Evolutionary conservation across 2,329 filamentous ascomycete species (phyloP), one percentile per base, ranked within the genome.

Genomic region (Cladosporium sp.): DNA sequence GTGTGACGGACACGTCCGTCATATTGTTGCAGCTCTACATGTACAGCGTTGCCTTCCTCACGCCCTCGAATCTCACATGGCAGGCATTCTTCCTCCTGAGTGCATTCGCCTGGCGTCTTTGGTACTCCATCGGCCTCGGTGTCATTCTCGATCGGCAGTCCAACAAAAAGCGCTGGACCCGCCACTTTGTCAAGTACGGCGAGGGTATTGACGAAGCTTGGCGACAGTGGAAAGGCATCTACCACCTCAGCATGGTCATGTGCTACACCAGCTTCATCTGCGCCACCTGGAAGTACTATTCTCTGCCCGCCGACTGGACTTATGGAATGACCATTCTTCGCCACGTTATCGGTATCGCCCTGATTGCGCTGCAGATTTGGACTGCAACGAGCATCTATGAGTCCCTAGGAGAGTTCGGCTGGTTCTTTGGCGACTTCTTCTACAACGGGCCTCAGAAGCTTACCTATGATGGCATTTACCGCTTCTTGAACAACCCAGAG

Each of bases 401-500:
- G 43, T 94, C 89, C 2, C 81, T 98, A 0, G 93, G 93, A 50
- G 93, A 98, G 64, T 98, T 97, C 62, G 93, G 93, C 60, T 98
- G 92, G 92, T 97, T 97, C 75, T 97, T 91, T 64, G 93, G 93
- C 15, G 93, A 98, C 67, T 98, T 97, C 75, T 97, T 98, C 77
- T 96, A 93, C 65, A 89, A 96, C 54, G 45, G 45, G 9, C 85
- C 48, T 15, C 39, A 50, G 13, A 95, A 93, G 70, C 77, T 97
- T 54, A 97, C 88, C 0, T 98, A 98, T 70, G 90, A 86, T 59
- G 94, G 92, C 55, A 98, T 98, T 62, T 98, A 98, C 69, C 89
- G 93, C 41, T 98, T 95, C 71, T 76, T 98, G 58, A 98, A 98
- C 73, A 98, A 97, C 63, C 93, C 93, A 0, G 93, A 98, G 69